Conservation (phyloP, 345 rosid species). For the Citrus inodora region DNA sequence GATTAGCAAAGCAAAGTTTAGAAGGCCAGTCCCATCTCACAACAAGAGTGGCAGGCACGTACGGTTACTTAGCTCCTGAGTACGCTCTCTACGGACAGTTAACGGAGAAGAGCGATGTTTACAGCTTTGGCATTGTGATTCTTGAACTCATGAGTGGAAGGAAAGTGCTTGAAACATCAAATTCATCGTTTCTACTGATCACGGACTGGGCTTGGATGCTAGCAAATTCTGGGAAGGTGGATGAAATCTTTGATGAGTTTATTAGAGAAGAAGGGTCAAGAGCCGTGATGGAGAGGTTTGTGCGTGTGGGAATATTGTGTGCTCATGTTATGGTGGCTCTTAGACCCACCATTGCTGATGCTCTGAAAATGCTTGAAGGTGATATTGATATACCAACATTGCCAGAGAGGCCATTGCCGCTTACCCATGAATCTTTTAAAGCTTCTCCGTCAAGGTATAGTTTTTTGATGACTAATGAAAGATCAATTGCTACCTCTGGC, state of each 20-base stretch:
- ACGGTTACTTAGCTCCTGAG: conserved; percentile 59
- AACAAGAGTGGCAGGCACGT: conserved; percentile 61
- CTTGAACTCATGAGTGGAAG: conserved; percentile 60
- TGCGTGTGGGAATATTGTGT: conserved; percentile 59
- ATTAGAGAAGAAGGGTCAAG: conserved; percentile 45
- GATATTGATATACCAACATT: conserved; percentile 56
- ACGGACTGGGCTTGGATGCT: conserved; percentile 64
- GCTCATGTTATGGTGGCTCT: conserved; percentile 62
- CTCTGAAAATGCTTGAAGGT: conserved; percentile 56
- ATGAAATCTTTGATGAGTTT: conserved; percentile 33
- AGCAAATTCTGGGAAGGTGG: conserved; percentile 36
- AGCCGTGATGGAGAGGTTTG: conserved; percentile 61
- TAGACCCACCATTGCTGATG: conserved; percentile 53
- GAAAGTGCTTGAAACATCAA: conserved; percentile 43
- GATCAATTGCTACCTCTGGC: conserved; percentile 21
- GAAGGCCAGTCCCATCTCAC: conserved; percentile 62
- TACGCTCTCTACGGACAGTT: conserved; percentile 59
- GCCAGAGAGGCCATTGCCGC: conserved; percentile 65
- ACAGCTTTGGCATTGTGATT: conserved; percentile 56
- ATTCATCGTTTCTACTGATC: conserved; percentile 34
- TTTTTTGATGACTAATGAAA: conserved; percentile 4
- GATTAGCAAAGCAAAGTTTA: conserved; percentile 50
- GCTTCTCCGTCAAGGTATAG: conserved; percentile 15
- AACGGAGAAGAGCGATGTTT: conserved; percentile 61
- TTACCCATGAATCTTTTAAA: conserved; percentile 43